These are phyloP conservation scores for Xylaria sp. DNA, from an alignment of 2,329 filamentous ascomycete genomes.

Conservation along the genomic window DNA sequence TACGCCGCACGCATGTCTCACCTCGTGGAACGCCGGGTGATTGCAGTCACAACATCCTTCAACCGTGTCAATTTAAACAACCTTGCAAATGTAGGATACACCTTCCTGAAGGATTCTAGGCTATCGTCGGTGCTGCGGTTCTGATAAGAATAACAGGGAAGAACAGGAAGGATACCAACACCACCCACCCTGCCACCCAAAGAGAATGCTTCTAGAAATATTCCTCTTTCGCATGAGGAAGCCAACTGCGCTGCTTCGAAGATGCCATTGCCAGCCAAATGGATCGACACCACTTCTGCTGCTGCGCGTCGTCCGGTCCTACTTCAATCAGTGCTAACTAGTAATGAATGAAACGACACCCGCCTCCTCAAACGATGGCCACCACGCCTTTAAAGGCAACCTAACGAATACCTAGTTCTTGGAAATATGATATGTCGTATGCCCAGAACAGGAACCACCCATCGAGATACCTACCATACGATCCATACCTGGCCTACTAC, in stretches of 20 bases:
- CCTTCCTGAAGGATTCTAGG: not conserved
- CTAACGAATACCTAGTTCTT: not conserved
- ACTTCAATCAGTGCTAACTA: too few relatives aligned
- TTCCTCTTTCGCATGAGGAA: not conserved
- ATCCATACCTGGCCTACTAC: not conserved
- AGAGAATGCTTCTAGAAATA: not conserved
- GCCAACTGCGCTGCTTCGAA: too few relatives aligned
- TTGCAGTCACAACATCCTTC: not conserved
- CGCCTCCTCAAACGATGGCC: not conserved
- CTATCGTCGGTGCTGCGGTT: not conserved
- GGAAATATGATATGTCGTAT: not conserved
- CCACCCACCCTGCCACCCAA: not conserved
- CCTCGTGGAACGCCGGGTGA: not conserved
- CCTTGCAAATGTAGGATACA: not conserved
- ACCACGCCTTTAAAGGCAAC: too few relatives aligned
- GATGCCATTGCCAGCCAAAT: too few relatives aligned
- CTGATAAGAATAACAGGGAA: too few relatives aligned
- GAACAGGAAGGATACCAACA: too few relatives aligned
- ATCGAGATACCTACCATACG: not conserved
- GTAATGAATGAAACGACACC: too few relatives aligned
- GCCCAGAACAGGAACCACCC: not conserved
- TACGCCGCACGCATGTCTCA: not conserved
- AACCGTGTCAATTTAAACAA: not conserved
- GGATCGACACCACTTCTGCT: not conserved
- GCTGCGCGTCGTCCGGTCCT: too few relatives aligned